Evolutionary conservation across 2,329 filamentous ascomycete genomes (phyloP).

Genomic region (Aspergillus latus): DNA sequence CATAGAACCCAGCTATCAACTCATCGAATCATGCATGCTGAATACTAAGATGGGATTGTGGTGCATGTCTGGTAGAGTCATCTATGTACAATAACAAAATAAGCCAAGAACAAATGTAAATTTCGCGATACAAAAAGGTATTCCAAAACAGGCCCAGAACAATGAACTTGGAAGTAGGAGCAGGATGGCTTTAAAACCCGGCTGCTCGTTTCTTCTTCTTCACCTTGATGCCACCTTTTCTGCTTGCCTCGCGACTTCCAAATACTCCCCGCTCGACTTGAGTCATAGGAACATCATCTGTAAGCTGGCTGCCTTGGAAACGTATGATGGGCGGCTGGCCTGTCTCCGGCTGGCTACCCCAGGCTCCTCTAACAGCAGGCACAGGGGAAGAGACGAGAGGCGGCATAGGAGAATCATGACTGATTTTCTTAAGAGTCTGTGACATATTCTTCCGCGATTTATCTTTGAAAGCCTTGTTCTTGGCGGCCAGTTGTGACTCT

Average conservation of each 20-base stretch:
- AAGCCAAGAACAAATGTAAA: not conserved
- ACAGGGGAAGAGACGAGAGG: slow-evolving; percentile 28
- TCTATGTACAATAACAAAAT: too few relatives aligned
- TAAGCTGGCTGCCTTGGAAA: slow-evolving; percentile 37
- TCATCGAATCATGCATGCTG: not conserved
- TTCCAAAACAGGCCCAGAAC: not conserved
- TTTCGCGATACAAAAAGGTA: not conserved
- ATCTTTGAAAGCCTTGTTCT: slow-evolving; percentile 22
- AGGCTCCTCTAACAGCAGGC: slow-evolving; percentile 25
- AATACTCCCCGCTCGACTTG: slow-evolving; percentile 42
- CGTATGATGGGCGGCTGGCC: slow-evolving; percentile 18
- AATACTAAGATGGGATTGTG: not conserved
- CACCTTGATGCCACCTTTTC: slow-evolving; percentile 29
- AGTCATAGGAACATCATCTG: slow-evolving; percentile 40
- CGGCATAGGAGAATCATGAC: slow-evolving; percentile 17
- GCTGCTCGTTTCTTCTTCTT: slow-evolving; percentile 44
- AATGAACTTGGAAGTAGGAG: not conserved
- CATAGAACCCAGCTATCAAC: slow-evolving; percentile 8
- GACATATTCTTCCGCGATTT: slow-evolving; percentile 30
- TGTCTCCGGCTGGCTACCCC: slow-evolving; percentile 37
- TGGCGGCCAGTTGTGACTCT: slow-evolving; percentile 19
- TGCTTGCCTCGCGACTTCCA: slow-evolving; percentile 35
- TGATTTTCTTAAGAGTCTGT: slow-evolving; percentile 19
- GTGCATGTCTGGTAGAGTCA: not conserved
- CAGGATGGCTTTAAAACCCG: slow-evolving; percentile 36